A percentile compares a stretch with the other conserved stretches of the same genome.
These are phyloP conservation scores for Eucalyptus cloeziana DNA, from an alignment of 345 rosid genomes.

Conservation along the genomic window DNA sequence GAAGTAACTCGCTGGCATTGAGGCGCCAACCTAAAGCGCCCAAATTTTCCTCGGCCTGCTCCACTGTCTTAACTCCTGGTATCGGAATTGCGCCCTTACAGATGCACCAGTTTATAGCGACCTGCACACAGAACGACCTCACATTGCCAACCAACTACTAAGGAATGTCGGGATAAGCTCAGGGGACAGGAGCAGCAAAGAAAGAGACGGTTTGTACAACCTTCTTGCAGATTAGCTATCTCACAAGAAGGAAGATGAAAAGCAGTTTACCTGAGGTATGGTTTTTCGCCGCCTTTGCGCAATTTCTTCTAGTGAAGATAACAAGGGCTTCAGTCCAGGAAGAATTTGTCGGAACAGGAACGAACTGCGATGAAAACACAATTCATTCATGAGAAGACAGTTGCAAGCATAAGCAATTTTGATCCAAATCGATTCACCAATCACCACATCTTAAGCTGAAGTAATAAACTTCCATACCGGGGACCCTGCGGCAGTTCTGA, in stretches of 20 bases:
- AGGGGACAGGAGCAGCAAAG: neutral
- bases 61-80: constrained; percentile 73
- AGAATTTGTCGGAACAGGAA: constrained; percentile 72
- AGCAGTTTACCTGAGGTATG: constrained; percentile 39
- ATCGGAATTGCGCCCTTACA: constrained; percentile 80
- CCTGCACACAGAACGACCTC: constrained; percentile 15
- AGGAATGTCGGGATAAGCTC: neutral
- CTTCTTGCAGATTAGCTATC: neutral
- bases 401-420: neutral
- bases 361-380: constrained; percentile 22
- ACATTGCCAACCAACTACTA: neutral
- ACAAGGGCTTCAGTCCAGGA: constrained; percentile 68
- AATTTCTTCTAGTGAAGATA: constrained; percentile 36
- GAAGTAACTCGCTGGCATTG: constrained; percentile 55
- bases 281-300: constrained; percentile 54
- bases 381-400: neutral
- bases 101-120: constrained; percentile 93
- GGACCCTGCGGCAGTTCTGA: constrained; percentile 70
- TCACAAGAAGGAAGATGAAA: neutral
- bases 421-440: neutral
- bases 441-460: neutral
- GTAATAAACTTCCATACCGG: constrained; percentile 21
- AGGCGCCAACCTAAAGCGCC: constrained; percentile 83
- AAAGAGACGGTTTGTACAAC: neutral
- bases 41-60: constrained; percentile 71